phyloP scores from a whole-genome alignment of 1,284 basidiomycete species.

The Melampsora americana region DNA sequence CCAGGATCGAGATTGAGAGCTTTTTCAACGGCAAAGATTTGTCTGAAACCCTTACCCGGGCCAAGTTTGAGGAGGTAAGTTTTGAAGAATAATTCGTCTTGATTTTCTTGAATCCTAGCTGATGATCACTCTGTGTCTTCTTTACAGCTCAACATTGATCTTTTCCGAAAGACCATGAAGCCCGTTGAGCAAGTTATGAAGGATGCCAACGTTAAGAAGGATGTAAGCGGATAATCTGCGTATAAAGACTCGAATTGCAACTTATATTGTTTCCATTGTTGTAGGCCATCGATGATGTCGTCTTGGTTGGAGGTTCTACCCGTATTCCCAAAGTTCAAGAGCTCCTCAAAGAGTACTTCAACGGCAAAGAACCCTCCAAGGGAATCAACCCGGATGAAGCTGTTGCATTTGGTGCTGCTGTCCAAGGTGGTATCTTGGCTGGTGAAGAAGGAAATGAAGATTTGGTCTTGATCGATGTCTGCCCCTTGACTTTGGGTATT shows the following conservation, averaged over 20 bases:
- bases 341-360: constrained; percentile 87
- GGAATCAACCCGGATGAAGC: constrained; percentile 67
- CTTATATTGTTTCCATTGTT: background rate
- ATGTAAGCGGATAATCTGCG: constrained; percentile 4
- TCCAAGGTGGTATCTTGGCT: constrained; percentile 93
- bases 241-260: background rate
- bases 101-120: background rate
- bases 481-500: constrained; percentile 90
- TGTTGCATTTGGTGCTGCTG: constrained; percentile 85
- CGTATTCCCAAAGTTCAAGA: constrained; percentile 98
- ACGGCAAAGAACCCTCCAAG: constrained; percentile 83
- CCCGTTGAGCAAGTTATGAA: constrained; percentile 54
- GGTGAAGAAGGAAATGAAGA: constrained; percentile 77
- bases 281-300: constrained; percentile 43
- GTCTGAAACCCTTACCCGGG: constrained; percentile 54
- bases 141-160: constrained; percentile 52
- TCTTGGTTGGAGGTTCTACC: constrained; percentile 91
- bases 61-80: constrained; percentile 54
- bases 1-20: constrained; percentile 54
- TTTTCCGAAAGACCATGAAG: constrained; percentile 55
- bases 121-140: background rate
- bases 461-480: constrained; percentile 91
- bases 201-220: constrained; percentile 43
- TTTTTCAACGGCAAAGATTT: constrained; percentile 55
- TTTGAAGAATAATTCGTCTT: constrained; percentile 1